These are phyloP conservation scores for Voacanga thouarsii DNA, from an alignment of 257 asterid species.

Conservation along the genomic window DNA sequence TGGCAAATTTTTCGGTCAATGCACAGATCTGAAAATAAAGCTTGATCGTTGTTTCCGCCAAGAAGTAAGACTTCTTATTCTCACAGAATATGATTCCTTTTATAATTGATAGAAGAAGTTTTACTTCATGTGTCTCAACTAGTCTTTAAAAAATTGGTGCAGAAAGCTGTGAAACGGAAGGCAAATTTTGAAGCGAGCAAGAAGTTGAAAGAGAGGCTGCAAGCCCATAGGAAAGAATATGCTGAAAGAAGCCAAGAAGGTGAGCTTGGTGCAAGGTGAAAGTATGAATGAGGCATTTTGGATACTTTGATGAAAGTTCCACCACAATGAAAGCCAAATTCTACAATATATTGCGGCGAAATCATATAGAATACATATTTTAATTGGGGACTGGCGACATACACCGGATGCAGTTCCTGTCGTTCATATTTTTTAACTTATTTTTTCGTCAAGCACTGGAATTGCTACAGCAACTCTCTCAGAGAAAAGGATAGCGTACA, in stretches of 20 bases:
- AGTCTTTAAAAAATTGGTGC: constrained; percentile 7
- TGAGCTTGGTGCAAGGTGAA: constrained; percentile 20
- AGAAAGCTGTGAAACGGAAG: constrained; percentile 83
- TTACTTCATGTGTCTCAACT: neutral
- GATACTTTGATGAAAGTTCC: neutral
- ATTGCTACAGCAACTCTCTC: neutral
- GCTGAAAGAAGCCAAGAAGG: constrained; percentile 24
- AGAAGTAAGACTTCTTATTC: constrained; percentile 49
- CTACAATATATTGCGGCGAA: neutral
- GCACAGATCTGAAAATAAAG: constrained; percentile 72
- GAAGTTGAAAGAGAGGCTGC: constrained; percentile 47
- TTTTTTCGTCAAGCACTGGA: neutral
- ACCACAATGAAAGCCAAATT: neutral
- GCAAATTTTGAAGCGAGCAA: constrained; percentile 88
- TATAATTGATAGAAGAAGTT: neutral
- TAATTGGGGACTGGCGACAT: neutral
- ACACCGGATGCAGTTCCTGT: neutral
- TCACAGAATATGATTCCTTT: neutral
- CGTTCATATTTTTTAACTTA: neutral
- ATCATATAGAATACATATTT: neutral
- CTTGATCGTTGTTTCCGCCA: constrained; percentile 69
- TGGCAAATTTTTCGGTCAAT: constrained; percentile 67
- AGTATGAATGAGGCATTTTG: neutral
- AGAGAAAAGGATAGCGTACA: neutral
- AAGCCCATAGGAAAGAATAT: constrained; percentile 38